These are phyloP conservation scores for Fraxinus ornus DNA, from an alignment of 305 asterid species.

Conservation along the genomic window DNA sequence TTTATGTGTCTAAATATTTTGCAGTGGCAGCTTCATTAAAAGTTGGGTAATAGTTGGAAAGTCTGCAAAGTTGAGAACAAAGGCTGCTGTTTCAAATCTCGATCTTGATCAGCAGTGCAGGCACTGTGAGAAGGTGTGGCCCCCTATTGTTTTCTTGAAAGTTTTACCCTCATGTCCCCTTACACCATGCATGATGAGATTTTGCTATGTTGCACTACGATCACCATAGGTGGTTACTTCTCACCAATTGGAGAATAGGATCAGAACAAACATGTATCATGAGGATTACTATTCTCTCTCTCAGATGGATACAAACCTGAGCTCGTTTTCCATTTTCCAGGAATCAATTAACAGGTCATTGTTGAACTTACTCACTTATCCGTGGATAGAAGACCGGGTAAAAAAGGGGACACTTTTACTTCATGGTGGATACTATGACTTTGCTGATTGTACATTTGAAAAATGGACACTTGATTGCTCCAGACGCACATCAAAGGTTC, in stretches of 20 bases:
- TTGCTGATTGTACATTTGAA: conserved; percentile 75
- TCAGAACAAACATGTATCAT: neutral
- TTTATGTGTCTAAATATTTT: conserved; percentile 27
- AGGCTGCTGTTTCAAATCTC: conserved; percentile 72
- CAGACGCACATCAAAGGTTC: conserved; percentile 31
- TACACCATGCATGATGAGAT: neutral
- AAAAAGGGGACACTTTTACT: conserved; percentile 52
- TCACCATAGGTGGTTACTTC: neutral
- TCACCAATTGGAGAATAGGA: neutral
- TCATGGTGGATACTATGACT: conserved; percentile 95
- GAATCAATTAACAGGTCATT: conserved; percentile 79
- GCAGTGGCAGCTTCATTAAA: conserved; percentile 75
- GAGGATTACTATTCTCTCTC: neutral
- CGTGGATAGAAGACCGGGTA: conserved; percentile 82
- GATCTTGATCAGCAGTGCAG: conserved; percentile 82
- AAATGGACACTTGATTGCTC: conserved; percentile 79
- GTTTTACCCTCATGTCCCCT: neutral
- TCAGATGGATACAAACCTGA: neutral
- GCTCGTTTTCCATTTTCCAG: conserved; percentile 34
- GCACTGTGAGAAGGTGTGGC: conserved; percentile 88
- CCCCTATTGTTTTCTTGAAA: neutral
- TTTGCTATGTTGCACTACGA: neutral
- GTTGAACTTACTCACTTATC: conserved; percentile 71
- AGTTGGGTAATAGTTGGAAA: conserved; percentile 75
- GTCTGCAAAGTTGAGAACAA: conserved; percentile 64